These are phyloP conservation scores for Ajuga chamaepitys DNA, from an alignment of 257 asterid species.

Conservation along the genomic window DNA sequence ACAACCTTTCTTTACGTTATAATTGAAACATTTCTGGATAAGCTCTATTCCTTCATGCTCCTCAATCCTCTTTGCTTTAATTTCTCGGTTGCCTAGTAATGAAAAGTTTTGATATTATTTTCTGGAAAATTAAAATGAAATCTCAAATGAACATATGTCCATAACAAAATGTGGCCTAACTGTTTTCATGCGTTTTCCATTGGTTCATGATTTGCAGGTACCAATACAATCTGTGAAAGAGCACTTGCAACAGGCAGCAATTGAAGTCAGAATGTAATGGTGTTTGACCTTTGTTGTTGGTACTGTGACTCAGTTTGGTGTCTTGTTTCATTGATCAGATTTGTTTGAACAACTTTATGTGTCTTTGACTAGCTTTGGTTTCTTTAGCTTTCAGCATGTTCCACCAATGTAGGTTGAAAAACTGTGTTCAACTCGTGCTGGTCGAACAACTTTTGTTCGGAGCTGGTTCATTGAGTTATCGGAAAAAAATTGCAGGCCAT, in stretches of 20 bases:
- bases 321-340: too few species aligned
- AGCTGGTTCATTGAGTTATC: too few species aligned
- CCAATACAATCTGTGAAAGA: conserved; percentile 23
- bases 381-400: too few species aligned
- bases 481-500: too few species aligned
- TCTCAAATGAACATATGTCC: neutral
- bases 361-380: too few species aligned
- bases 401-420: too few species aligned
- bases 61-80: neutral
- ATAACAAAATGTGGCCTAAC: too few species aligned
- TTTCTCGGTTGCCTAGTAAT: neutral
- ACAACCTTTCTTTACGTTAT: neutral
- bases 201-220: conserved; percentile 15
- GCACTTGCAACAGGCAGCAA: conserved; percentile 13
- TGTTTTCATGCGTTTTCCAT: neutral
- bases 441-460: too few species aligned
- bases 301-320: too few species aligned
- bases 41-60: neutral
- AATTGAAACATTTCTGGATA: neutral
- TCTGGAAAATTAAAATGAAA: neutral
- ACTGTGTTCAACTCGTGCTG: too few species aligned
- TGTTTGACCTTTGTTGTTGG: too few species aligned
- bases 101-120: neutral
- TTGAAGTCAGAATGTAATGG: conserved; percentile 19
- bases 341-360: too few species aligned